phyloP scores from a whole-genome alignment of 441 rosid species.

The Arabidopsis lyrata region DNA sequence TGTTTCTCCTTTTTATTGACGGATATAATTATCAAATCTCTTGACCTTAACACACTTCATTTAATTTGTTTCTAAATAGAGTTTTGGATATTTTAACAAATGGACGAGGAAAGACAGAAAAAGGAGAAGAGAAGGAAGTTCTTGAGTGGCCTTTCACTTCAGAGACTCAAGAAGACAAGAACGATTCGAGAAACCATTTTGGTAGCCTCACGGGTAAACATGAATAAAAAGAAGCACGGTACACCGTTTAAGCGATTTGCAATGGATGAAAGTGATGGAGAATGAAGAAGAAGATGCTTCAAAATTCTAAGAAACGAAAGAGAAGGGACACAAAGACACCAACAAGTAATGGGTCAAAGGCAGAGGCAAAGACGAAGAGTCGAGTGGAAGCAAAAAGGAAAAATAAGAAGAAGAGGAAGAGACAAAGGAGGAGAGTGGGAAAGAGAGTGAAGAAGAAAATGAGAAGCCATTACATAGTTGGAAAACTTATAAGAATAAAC shows the following conservation, averaged over 20 bases:
- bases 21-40: no score
- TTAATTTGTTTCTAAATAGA: conserved; percentile 40
- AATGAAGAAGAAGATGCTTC: conserved; percentile 68
- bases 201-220: conserved; percentile 72
- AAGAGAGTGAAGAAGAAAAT: conserved; percentile 45
- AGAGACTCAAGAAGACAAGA: conserved; percentile 61
- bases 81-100: conserved; percentile 86
- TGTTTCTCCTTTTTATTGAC: no score
- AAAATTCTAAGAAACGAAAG: conserved; percentile 53
- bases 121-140: conserved; percentile 94
- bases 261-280: conserved; percentile 92
- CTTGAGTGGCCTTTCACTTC: conserved; percentile 91
- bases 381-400: conserved; percentile 17
- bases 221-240: conserved; percentile 80
- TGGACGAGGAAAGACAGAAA: conserved; percentile 83
- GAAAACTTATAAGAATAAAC: conserved; percentile 85
- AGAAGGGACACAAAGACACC: conserved; percentile 55
- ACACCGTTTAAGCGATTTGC: conserved; percentile 78
- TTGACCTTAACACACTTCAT: no score
- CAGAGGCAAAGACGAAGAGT: conserved; percentile 49
- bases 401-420: neutral
- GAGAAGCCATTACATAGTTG: conserved; percentile 60
- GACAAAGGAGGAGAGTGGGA: conserved; percentile 35
- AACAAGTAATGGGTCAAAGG: conserved; percentile 67
- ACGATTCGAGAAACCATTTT: conserved; percentile 57